Percentiles rank a stretch among this genome's conserved stretches.
Conservation (phyloP, 1,139 yeast genomes). For the Saccharomycopsis hybrid region DNA sequence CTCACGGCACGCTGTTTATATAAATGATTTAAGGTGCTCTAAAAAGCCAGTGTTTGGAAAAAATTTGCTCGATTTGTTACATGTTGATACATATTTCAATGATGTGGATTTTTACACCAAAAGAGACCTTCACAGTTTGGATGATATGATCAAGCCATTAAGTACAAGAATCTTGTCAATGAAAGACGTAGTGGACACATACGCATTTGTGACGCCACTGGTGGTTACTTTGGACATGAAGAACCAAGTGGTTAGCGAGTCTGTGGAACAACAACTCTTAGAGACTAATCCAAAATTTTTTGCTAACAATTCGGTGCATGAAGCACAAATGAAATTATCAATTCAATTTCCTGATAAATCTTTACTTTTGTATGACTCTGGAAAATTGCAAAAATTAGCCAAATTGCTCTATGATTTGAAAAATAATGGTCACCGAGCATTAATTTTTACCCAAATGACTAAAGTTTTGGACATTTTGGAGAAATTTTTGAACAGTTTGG, state of each 20-base stretch:
- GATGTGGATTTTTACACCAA: slow-evolving; percentile 3
- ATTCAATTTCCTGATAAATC: slow-evolving; percentile 97
- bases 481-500: slow-evolving; percentile 89
- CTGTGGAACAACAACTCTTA: slow-evolving; percentile 30
- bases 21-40: slow-evolving; percentile 58
- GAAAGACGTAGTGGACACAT: slow-evolving; percentile 59
- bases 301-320: slow-evolving; percentile 63
- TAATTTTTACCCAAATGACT: slow-evolving; percentile 98
- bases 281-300: slow-evolving; percentile 32
- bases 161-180: slow-evolving; percentile 30
- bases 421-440: slow-evolving; percentile 84
- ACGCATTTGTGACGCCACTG: slow-evolving; percentile 81
- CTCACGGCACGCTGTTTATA: slow-evolving; percentile 51
- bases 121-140: slow-evolving; percentile 4
- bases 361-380: slow-evolving; percentile 90
- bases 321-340: slow-evolving; percentile 77
- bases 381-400: slow-evolving; percentile 85
- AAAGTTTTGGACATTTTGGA: slow-evolving; percentile 90
- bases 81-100: slow-evolving; percentile 20
- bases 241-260: slow-evolving; percentile 44
- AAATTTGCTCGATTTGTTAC: slow-evolving; percentile 33
- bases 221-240: slow-evolving; percentile 77
- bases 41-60: slow-evolving; percentile 53
- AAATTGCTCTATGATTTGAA: slow-evolving; percentile 66
- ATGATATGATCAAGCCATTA: slow-evolving; percentile 31